These are phyloP conservation scores for Populus nigra DNA, from an alignment of 345 rosid species.

Conservation along the genomic window DNA sequence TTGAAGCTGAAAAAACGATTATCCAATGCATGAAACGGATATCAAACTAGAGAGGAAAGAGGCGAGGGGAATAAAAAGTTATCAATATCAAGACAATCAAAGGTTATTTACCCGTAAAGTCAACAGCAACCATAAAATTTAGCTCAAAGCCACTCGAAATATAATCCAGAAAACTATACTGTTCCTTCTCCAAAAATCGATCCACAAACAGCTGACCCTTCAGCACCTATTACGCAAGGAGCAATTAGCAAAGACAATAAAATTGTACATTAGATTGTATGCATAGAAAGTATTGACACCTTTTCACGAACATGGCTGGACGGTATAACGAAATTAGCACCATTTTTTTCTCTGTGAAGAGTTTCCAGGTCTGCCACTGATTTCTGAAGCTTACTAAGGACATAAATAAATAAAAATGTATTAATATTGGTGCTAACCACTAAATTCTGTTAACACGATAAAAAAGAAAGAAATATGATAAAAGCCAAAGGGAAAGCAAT, in stretches of 20 bases:
- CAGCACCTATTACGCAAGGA: slow-evolving; percentile 40
- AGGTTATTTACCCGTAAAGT: slow-evolving; percentile 68
- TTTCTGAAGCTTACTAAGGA: slow-evolving; percentile 59
- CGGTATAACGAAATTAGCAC: slow-evolving; percentile 48
- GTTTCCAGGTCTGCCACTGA: slow-evolving; percentile 64
- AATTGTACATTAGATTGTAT: background rate
- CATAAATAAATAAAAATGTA: slow-evolving; percentile 9
- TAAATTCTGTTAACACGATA: background rate
- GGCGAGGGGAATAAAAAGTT: background rate
- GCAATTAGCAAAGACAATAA: slow-evolving; percentile 1
- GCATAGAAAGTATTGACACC: slow-evolving; percentile 36
- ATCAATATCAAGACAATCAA: background rate
- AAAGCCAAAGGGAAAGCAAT: slow-evolving; percentile 1
- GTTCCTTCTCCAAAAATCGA: slow-evolving; percentile 56
- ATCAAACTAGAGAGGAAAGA: background rate
- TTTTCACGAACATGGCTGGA: slow-evolving; percentile 46
- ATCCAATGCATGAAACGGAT: background rate
- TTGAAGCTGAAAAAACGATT: slow-evolving; percentile 57
- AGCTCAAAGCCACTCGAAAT: slow-evolving; percentile 78
- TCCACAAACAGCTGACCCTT: slow-evolving; percentile 81
- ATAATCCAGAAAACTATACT: slow-evolving; percentile 77
- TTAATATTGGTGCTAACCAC: background rate
- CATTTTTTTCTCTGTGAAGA: slow-evolving; percentile 47
- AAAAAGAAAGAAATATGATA: background rate
- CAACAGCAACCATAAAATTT: slow-evolving; percentile 90